These are phyloP conservation scores for Vitis vinifera DNA, from an alignment of 164 flowering plant species.

Conservation along the genomic window DNA sequence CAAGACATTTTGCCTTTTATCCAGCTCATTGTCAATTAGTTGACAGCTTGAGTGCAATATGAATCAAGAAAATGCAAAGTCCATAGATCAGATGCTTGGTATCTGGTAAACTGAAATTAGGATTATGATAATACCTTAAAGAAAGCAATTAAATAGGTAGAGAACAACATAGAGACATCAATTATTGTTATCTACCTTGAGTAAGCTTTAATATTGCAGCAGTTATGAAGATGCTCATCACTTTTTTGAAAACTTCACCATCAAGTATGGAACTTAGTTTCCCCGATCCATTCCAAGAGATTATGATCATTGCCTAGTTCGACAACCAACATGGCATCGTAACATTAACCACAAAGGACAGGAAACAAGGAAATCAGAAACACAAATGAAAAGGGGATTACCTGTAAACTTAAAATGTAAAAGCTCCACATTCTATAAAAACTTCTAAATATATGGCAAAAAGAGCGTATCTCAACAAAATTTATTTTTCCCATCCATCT, in stretches of 20 bases:
- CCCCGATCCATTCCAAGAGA: slow-evolving; percentile 91
- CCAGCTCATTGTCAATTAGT: background rate
- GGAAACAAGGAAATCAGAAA: background rate
- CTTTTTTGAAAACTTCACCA: slow-evolving; percentile 67
- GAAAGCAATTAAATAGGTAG: no score
- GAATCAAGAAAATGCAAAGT: background rate
- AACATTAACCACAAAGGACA: background rate
- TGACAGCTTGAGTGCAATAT: background rate
- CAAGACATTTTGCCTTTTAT: background rate
- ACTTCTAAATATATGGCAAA: slow-evolving; percentile 89
- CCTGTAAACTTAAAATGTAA: slow-evolving; percentile 79
- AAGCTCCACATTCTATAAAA: slow-evolving; percentile 96
- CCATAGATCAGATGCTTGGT: background rate
- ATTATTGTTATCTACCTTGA: slow-evolving; percentile 45
- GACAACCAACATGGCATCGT: background rate
- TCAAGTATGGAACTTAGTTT: slow-evolving; percentile 47
- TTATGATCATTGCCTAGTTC: slow-evolving; percentile 77
- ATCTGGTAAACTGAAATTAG: background rate
- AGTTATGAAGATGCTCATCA: slow-evolving; percentile 83
- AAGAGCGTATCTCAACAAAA: slow-evolving; percentile 90
- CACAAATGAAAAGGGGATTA: slow-evolving; percentile 10
- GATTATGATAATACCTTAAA: background rate
- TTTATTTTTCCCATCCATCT: slow-evolving; percentile 87
- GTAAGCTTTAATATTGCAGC: slow-evolving; percentile 91
- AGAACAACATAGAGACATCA: background rate